phyloP scores from a whole-genome alignment of 345 rosid species.

The Turnera subulata region DNA sequence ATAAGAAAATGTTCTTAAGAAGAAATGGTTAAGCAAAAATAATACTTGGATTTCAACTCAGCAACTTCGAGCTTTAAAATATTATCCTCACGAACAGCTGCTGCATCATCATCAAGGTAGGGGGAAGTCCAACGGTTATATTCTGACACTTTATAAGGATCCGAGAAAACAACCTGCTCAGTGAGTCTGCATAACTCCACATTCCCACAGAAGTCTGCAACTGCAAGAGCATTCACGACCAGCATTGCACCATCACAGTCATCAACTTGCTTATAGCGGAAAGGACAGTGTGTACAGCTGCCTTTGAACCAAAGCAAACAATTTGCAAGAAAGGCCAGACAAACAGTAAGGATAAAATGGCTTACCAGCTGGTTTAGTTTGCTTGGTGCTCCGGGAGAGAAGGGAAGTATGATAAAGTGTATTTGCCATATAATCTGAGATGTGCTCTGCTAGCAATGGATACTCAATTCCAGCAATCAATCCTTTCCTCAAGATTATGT shows the following conservation, averaged over 20 bases:
- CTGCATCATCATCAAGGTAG: conserved; percentile 76
- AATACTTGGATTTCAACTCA: conserved; percentile 81
- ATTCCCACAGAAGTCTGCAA: conserved; percentile 87
- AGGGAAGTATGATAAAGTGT: conserved; percentile 86
- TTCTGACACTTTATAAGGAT: conserved; percentile 74
- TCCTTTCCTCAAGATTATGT: conserved; percentile 88
- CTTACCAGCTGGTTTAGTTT: conserved; percentile 71
- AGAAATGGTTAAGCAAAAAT: conserved; percentile 1
- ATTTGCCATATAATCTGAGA: conserved; percentile 76
- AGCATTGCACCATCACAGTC: conserved; percentile 14
- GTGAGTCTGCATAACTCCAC: conserved; percentile 92
- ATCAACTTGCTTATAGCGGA: background rate
- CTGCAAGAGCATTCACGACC: conserved; percentile 42
- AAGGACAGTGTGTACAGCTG: background rate
- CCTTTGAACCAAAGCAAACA: background rate
- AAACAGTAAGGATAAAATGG: background rate
- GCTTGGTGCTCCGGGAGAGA: conserved; percentile 59
- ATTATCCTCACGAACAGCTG: conserved; percentile 70
- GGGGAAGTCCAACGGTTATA: conserved; percentile 83
- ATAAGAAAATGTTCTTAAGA: background rate
- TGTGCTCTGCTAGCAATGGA: conserved; percentile 73
- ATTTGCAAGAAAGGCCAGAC: background rate
- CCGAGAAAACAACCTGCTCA: conserved; percentile 94
- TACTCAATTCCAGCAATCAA: conserved; percentile 77
- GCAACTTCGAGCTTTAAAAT: conserved; percentile 71